Evolutionary conservation across 1,284 basidiomycete species (phyloP).

Genomic region (Tilletia walkeri): DNA sequence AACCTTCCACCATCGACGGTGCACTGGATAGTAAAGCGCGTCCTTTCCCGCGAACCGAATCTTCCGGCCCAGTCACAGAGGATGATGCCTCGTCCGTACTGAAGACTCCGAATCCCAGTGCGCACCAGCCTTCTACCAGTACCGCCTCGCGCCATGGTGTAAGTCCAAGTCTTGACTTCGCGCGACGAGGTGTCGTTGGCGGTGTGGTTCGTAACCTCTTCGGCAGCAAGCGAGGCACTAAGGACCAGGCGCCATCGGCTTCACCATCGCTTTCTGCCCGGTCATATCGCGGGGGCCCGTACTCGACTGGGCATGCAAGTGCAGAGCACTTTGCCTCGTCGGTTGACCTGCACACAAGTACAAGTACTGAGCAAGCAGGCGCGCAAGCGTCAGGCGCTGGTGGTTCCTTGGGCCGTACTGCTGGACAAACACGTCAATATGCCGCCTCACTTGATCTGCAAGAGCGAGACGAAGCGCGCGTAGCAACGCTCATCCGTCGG

Average conservation of each 20-base stretch:
- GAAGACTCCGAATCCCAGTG: neutral
- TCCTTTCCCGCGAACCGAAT: neutral
- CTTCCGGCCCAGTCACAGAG: neutral
- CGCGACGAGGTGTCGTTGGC: constrained; percentile 1
- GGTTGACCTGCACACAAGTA: neutral
- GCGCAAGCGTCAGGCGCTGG: constrained; percentile 3
- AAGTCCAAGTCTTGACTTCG: constrained; percentile 14
- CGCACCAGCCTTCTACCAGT: neutral
- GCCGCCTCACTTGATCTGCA: constrained; percentile 12
- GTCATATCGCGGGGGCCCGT: constrained; percentile 1
- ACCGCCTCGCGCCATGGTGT: neutral
- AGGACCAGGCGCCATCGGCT: neutral
- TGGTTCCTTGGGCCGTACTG: constrained; percentile 8
- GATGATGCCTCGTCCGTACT: neutral
- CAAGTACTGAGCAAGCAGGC: neutral
- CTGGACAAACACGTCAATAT: neutral
- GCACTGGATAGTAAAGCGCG: neutral
- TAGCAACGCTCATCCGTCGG: neutral
- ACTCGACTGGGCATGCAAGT: constrained; percentile 3
- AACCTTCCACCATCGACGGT: neutral
- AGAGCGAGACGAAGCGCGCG: constrained; percentile 21
- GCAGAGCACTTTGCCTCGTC: constrained; percentile 4
- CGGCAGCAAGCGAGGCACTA: constrained; percentile 1
- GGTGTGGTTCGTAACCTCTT: constrained; percentile 13
- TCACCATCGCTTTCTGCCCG: constrained; percentile 10